Evolutionary conservation across 495 filamentous ascomycete genomes (phyloP).

Genomic region (Mytilinidion resinicola): DNA sequence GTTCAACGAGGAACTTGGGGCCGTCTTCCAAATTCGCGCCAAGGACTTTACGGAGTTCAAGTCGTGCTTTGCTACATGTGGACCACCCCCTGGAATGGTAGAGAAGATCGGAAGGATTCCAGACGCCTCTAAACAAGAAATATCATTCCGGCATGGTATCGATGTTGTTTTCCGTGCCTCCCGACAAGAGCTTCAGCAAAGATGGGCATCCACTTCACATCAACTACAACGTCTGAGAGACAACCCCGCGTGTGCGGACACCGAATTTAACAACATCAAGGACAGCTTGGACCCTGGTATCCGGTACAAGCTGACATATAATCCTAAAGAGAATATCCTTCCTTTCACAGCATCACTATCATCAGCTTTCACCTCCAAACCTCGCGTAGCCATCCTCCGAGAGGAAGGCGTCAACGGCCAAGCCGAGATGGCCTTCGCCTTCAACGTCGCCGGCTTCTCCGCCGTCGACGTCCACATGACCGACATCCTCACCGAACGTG

Average conservation of each 20-base stretch:
- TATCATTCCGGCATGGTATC: conserved; percentile 67
- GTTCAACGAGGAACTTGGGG: conserved; percentile 96
- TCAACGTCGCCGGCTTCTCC: conserved; percentile 84
- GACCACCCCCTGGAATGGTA: conserved; percentile 73
- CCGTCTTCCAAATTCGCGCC: conserved; percentile 89
- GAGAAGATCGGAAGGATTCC: conserved; percentile 73
- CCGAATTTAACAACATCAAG: conserved; percentile 71
- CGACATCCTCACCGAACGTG: conserved; percentile 71
- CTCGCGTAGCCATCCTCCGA: conserved; percentile 86
- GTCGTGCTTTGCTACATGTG: conserved; percentile 85
- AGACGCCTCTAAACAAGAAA: conserved; percentile 63
- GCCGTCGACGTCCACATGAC: conserved; percentile 96
- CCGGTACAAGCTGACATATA: conserved; percentile 75
- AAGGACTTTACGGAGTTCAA: conserved; percentile 78
- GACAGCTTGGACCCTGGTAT: conserved; percentile 77
- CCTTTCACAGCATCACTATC: conserved; percentile 63
- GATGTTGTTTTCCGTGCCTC: conserved; percentile 59
- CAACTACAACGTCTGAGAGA: conserved; percentile 88
- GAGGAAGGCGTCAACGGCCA: conserved; percentile 95
- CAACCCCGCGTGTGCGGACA: conserved; percentile 79
- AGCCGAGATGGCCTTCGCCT: conserved; percentile 95
- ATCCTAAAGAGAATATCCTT: conserved; percentile 68
- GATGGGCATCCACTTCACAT: conserved; percentile 82
- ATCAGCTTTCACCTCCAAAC: conserved; percentile 63
- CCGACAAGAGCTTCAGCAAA: conserved; percentile 73